A percentile compares a stretch with the other conserved stretches of the same genome.
These are phyloP conservation scores for Staphylotrichum longicolle DNA, from an alignment of 495 filamentous ascomycete species.

Conservation along the genomic window DNA sequence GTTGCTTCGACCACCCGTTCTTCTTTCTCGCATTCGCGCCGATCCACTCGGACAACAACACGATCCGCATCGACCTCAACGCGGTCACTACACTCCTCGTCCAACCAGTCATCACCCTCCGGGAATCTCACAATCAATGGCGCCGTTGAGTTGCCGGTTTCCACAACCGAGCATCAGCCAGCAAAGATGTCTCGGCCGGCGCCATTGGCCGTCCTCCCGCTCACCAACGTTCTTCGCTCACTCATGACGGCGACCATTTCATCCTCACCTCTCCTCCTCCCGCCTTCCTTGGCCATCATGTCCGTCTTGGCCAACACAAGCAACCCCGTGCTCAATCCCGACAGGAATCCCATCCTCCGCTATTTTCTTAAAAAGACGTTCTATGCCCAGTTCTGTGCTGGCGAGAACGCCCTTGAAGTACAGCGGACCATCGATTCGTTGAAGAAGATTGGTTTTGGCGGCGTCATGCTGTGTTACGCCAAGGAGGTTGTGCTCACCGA, in stretches of 20 bases:
- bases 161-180: conserved; percentile 18
- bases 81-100: conserved; percentile 43
- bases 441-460: conserved; percentile 66
- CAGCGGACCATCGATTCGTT: conserved; percentile 55
- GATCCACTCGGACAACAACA: background rate
- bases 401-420: conserved; percentile 64
- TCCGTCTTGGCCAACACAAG: conserved; percentile 67
- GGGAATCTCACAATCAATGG: conserved; percentile 30
- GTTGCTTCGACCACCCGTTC: background rate
- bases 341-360: conserved; percentile 54
- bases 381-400: conserved; percentile 83
- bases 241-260: conserved; percentile 77
- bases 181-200: conserved; percentile 37
- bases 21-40: background rate
- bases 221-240: conserved; percentile 72
- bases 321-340: conserved; percentile 55
- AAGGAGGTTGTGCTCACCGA: conserved; percentile 65
- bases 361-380: conserved; percentile 71
- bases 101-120: conserved; percentile 38
- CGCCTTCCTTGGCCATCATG: conserved; percentile 66
- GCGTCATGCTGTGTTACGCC: conserved; percentile 76
- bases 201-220: conserved; percentile 70
- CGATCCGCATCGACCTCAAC: conserved; percentile 18
- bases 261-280: conserved; percentile 68
- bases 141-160: conserved; percentile 21